Base-by-base conservation (phyloP, 805 yeast genomes). In the Tetrapisispora nanseiensis region DNA sequence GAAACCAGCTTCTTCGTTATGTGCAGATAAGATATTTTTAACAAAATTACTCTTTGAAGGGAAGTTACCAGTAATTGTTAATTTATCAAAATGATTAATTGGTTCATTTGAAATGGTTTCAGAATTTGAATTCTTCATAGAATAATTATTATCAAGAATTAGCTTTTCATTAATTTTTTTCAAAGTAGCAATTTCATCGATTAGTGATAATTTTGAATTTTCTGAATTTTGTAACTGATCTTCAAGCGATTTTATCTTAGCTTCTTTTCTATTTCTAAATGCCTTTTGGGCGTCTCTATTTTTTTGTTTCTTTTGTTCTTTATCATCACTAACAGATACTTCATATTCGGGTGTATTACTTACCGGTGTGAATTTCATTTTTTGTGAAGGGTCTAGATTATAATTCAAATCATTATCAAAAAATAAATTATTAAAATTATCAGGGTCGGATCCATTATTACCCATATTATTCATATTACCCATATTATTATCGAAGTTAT, bases 271-370 rank as follows among this genome's bases (percentile, higher is more conserved):
- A 60, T 84, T 89, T 46, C 95, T 68, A 61, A 83, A 86, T 2
- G 95, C 95, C 50, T 87, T 69, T 63, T 86, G 95, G 1, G 95
- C 95, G 10, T 89, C 89, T 53, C 95, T 68, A 56, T 85, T 84
- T 57, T 82, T 92, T 2, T 86, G 86, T 55, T 78, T 82, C 40
- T 84, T 72, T 57, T 76, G 78, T 48, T 71, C 65, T 16, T 70
- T 70, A 6, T 39, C 40, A 34, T 34, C 38, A 4, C 23, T 13
- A 3, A 33, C 15, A 7, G 28, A 35, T 15, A 24, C 2, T 4
- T 24, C 30, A 35, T 35, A 30, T 5, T 35, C 23, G 9, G 38
- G 38, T 16, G 21, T 11, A 35, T 35, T 35, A 26, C 38, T 35
- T 3, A 8, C 12, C 12, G 38, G 38, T 19, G 38, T 35, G 18